A percentile compares a stretch with the other conserved stretches of the same genome.
phyloP scores from a whole-genome alignment of 2,329 filamentous ascomycete species.

The Colletotrichum lupini region DNA sequence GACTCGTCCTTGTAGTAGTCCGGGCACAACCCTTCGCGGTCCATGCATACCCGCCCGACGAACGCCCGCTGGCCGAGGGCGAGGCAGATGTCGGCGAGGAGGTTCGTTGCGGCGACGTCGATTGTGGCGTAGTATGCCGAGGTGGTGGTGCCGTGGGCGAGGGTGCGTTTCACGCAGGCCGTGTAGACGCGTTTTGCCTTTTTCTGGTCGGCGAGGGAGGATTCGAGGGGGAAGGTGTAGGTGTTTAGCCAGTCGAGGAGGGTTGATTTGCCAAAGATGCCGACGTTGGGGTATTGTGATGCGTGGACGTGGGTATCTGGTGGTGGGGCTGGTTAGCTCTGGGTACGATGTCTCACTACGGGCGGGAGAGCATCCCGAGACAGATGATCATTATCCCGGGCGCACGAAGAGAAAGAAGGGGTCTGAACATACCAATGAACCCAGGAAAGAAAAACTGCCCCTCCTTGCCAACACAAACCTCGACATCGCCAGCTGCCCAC shows the following conservation, averaged over 20 bases:
- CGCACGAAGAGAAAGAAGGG: too few species aligned
- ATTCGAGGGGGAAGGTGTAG: slow-evolving; percentile 95
- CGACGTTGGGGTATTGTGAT: slow-evolving; percentile 92
- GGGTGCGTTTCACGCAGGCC: slow-evolving; percentile 80
- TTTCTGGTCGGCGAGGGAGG: slow-evolving; percentile 72
- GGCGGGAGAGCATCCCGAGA: neutral
- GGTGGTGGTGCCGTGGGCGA: slow-evolving; percentile 92
- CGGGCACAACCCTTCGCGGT: slow-evolving; percentile 73
- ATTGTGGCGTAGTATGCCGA: slow-evolving; percentile 96
- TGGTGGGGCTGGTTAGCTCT: slow-evolving; percentile 3
- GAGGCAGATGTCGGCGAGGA: slow-evolving; percentile 88
- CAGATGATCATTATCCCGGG: neutral
- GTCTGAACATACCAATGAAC: slow-evolving; percentile 70
- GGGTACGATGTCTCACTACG: neutral
- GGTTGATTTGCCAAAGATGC: slow-evolving; percentile 93
- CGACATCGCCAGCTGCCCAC: slow-evolving; percentile 55
- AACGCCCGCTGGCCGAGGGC: slow-evolving; percentile 86
- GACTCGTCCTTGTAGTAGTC: slow-evolving; percentile 83
- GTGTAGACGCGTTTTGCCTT: slow-evolving; percentile 80
- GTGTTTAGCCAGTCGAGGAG: slow-evolving; percentile 92
- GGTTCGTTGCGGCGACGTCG: slow-evolving; percentile 88
- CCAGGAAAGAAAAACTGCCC: slow-evolving; percentile 86
- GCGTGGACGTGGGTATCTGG: slow-evolving; percentile 96
- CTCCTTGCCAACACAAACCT: slow-evolving; percentile 49
- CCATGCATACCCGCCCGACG: slow-evolving; percentile 96